Evolutionary conservation across 139 green algal genomes (phyloP).

Genomic region (Chlorella sorokiniana): DNA sequence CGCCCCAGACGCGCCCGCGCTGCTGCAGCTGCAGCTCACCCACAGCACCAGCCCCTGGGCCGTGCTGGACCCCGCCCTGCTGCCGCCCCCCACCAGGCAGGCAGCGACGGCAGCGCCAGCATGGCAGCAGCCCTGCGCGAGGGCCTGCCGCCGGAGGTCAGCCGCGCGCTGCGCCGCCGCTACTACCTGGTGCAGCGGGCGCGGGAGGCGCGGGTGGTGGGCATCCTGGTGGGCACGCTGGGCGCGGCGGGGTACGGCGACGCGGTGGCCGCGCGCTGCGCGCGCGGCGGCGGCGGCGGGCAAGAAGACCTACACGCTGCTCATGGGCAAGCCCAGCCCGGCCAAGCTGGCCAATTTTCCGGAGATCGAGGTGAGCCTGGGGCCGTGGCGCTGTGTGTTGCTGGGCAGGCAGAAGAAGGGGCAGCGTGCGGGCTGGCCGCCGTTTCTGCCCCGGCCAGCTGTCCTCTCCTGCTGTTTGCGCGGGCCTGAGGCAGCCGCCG

Average conservation of each 20-base stretch:
- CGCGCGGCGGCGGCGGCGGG: slow-evolving; percentile 62
- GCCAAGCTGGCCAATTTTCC: slow-evolving; percentile 98
- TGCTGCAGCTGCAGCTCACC: slow-evolving; percentile 72
- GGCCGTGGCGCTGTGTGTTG: too few relatives aligned
- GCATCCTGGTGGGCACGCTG: slow-evolving; percentile 84
- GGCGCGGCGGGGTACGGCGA: slow-evolving; percentile 76
- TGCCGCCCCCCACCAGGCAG: neutral
- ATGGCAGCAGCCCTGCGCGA: slow-evolving; percentile 5
- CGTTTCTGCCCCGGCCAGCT: too few relatives aligned
- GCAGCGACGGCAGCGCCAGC: neutral
- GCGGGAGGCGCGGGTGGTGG: slow-evolving; percentile 83
- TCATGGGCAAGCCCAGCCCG: slow-evolving; percentile 91
- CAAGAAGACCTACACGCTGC: slow-evolving; percentile 89
- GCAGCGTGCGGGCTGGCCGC: too few relatives aligned
- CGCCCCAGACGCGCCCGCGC: slow-evolving; percentile 29
- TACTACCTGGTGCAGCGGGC: slow-evolving; percentile 91
- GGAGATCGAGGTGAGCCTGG: slow-evolving; percentile 73
- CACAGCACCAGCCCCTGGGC: slow-evolving; percentile 60
- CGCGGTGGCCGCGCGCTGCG: slow-evolving; percentile 58
- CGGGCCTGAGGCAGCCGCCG: too few relatives aligned
- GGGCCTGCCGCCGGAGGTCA: slow-evolving; percentile 40
- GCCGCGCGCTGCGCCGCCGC: slow-evolving; percentile 50
- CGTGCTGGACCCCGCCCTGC: slow-evolving; percentile 47
- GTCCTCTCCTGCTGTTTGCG: too few relatives aligned
- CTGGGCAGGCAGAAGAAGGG: too few relatives aligned